phyloP scores from a whole-genome alignment of 805 yeast species.

The Candida stauntonica region DNA sequence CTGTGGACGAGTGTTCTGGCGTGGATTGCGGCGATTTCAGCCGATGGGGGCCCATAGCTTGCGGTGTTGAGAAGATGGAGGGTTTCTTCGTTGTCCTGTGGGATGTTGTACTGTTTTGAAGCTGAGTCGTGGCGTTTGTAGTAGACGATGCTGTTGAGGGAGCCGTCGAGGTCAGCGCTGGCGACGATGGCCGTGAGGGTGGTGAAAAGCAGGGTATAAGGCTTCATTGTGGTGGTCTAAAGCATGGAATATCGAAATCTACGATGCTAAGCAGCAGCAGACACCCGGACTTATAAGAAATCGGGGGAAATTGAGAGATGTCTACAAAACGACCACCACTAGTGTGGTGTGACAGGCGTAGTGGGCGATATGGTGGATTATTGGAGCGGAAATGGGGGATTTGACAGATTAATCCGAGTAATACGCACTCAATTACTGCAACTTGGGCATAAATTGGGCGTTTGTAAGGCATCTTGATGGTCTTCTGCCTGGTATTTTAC shows the following conservation, averaged over 20 bases:
- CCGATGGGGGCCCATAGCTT: conserved; percentile 4
- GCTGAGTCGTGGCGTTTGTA: neutral
- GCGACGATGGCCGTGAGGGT: neutral
- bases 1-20: conserved; percentile 55
- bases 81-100: neutral
- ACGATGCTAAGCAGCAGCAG: too few relatives aligned
- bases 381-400: too few relatives aligned
- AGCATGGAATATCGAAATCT: too few relatives aligned
- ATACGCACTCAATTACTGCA: too few relatives aligned
- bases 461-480: too few relatives aligned
- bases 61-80: neutral
- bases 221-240: neutral
- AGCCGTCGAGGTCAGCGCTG: neutral
- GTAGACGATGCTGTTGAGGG: neutral
- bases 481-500: too few relatives aligned
- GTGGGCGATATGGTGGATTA: neutral
- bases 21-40: conserved; percentile 47
- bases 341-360: neutral
- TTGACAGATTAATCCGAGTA: too few relatives aligned
- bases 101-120: conserved; percentile 1
- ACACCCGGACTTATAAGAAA: neutral
- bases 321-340: neutral
- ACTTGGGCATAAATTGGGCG: too few relatives aligned
- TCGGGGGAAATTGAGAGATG: neutral
- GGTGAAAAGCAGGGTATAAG: neutral